These are phyloP conservation scores for Ceratobasidium papillatum DNA, from an alignment of 1,284 basidiomycete genomes.

Conservation along the genomic window DNA sequence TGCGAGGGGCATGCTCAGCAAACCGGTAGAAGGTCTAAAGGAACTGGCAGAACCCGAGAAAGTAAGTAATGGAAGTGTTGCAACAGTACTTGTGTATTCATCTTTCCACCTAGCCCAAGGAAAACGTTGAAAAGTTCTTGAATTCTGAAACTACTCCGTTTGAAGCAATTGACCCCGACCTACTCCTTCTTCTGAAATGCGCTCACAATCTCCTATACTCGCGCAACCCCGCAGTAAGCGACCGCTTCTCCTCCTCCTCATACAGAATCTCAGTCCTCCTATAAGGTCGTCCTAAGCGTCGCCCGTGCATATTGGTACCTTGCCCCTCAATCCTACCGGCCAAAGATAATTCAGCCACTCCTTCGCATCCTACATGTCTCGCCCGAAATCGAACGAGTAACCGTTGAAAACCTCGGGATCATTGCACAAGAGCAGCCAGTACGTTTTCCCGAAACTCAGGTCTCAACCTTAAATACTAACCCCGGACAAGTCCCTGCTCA, in stretches of 20 bases:
- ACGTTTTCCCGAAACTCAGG: constrained; percentile 49
- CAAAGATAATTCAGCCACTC: constrained; percentile 70
- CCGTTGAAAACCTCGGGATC: constrained; percentile 72
- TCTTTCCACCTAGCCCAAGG: constrained; percentile 21
- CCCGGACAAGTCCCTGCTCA: constrained; percentile 63
- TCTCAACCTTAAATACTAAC: neutral
- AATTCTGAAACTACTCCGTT: constrained; percentile 47
- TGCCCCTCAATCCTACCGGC: constrained; percentile 64
- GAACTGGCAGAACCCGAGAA: constrained; percentile 47
- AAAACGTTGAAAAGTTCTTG: constrained; percentile 30
- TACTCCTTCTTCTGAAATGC: constrained; percentile 78
- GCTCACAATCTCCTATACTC: constrained; percentile 82
- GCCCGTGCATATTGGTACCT: constrained; percentile 78
- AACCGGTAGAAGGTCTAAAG: constrained; percentile 59
- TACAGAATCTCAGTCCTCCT: neutral
- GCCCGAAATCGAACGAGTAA: constrained; percentile 74
- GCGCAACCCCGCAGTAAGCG: constrained; percentile 80
- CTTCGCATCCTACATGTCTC: constrained; percentile 71
- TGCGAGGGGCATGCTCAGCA: constrained; percentile 81
- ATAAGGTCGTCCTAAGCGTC: constrained; percentile 77
- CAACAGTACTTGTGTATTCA: neutral
- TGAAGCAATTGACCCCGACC: constrained; percentile 73
- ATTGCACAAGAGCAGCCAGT: constrained; percentile 72
- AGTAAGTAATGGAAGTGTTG: constrained; percentile 9
- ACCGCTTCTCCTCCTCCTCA: constrained; percentile 14